These are phyloP conservation scores for Aspergillus asperescens DNA, from an alignment of 495 filamentous ascomycete species.

Conservation along the genomic window DNA sequence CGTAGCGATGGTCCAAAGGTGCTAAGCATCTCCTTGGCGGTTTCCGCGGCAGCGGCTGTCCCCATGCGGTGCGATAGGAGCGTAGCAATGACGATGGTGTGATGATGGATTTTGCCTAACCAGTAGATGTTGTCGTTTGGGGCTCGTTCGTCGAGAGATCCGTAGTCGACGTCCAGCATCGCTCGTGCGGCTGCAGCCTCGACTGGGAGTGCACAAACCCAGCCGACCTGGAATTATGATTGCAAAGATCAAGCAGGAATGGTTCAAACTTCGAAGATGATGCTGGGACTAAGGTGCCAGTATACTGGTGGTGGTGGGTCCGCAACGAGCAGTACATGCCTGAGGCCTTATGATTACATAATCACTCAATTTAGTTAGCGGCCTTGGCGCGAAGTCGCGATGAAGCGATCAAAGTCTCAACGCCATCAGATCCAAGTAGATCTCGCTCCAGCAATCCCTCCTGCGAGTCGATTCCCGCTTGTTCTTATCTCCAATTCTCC, in stretches of 20 bases:
- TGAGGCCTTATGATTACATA: slow-evolving; percentile 4
- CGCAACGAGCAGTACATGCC: background rate
- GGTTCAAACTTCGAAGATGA: no score
- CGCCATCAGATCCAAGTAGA: slow-evolving; percentile 3
- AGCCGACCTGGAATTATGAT: no score
- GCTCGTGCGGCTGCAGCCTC: background rate
- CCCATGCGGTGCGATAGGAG: background rate
- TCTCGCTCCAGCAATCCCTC: background rate
- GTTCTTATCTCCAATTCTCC: background rate
- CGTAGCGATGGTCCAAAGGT: background rate
- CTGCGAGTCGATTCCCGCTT: background rate
- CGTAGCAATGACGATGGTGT: background rate
- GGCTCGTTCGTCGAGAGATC: background rate
- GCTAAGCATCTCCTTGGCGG: background rate
- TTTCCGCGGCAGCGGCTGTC: background rate
- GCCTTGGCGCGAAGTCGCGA: slow-evolving; percentile 17
- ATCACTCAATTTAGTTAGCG: slow-evolving; percentile 1
- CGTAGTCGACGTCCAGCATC: background rate
- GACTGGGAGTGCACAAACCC: background rate
- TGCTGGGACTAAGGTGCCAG: background rate
- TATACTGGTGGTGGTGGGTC: background rate
- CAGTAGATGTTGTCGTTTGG: background rate
- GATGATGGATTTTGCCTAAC: background rate
- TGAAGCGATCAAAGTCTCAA: slow-evolving; percentile 15
- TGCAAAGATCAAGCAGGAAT: no score